Percentiles rank a stretch among this genome's conserved stretches.
These are phyloP conservation scores for Thalassiosira hispida DNA, from an alignment of 352 stramenopile genomes.

Conservation along the genomic window DNA sequence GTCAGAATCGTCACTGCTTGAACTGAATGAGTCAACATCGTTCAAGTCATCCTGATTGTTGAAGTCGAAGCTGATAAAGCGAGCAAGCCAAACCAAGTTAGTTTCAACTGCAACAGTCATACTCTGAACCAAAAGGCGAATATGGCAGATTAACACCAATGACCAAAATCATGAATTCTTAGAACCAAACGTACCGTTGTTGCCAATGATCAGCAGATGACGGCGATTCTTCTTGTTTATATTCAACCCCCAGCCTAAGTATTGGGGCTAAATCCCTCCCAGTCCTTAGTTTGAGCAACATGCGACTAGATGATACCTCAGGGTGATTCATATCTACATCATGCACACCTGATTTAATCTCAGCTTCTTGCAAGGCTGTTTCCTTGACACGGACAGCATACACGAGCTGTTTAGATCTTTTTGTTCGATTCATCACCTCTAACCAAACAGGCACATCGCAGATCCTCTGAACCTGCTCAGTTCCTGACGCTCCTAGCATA, in stretches of 20 bases:
- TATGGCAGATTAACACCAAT: too few species aligned
- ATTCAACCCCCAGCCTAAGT: conserved; percentile 56
- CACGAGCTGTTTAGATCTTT: conserved; percentile 65
- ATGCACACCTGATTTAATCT: neutral
- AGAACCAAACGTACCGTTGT: conserved; percentile 8
- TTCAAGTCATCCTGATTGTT: conserved; percentile 16
- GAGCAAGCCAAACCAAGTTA: neutral
- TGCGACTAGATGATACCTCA: conserved; percentile 5
- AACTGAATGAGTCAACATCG: conserved; percentile 27
- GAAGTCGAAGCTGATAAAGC: conserved; percentile 24
- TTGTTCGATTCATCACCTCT: conserved; percentile 80
- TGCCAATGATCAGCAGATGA: conserved; percentile 22
- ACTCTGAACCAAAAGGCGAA: neutral
- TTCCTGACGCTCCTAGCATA: neutral
- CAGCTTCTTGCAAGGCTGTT: conserved; percentile 4
- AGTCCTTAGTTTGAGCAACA: conserved; percentile 61
- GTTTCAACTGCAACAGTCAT: neutral
- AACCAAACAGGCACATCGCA: conserved; percentile 80
- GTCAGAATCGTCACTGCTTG: conserved; percentile 49
- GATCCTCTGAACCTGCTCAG: neutral
- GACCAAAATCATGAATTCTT: too few species aligned
- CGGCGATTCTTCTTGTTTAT: conserved; percentile 20
- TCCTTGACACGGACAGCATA: conserved; percentile 74
- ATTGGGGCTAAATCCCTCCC: conserved; percentile 66
- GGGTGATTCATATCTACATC: neutral